Percentiles rank a stretch among this genome's conserved stretches.
phyloP scores from a whole-genome alignment of 306 rosid species.

The Cajanus cajan region DNA sequence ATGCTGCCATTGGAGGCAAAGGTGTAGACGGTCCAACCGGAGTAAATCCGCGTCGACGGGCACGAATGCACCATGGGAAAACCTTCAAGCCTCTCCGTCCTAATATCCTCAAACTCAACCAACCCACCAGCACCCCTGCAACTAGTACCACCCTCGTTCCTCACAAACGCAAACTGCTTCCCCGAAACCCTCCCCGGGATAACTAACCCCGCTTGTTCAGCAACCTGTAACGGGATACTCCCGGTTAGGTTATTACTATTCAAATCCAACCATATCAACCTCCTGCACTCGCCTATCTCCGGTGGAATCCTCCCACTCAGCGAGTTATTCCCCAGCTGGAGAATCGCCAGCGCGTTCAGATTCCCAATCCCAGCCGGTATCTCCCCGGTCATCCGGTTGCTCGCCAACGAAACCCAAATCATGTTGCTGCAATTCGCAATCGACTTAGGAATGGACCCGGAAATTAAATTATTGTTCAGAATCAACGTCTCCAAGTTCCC shows the following conservation, averaged over 20 bases:
- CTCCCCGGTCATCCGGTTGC: slow-evolving; percentile 53
- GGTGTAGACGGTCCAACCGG: slow-evolving; percentile 61
- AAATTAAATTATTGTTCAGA: slow-evolving; percentile 58
- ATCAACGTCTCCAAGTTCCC: slow-evolving; percentile 59
- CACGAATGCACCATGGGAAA: slow-evolving; percentile 70
- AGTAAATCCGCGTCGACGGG: slow-evolving; percentile 65
- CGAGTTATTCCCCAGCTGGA: slow-evolving; percentile 70
- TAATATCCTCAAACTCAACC: slow-evolving; percentile 64
- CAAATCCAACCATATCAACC: slow-evolving; percentile 73
- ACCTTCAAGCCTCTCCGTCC: slow-evolving; percentile 49
- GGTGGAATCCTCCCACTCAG: slow-evolving; percentile 67
- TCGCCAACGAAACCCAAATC: slow-evolving; percentile 65
- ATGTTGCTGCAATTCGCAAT: slow-evolving; percentile 65
- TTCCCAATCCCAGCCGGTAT: slow-evolving; percentile 66
- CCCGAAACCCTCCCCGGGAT: slow-evolving; percentile 64
- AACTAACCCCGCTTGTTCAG: slow-evolving; percentile 61
- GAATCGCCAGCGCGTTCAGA: slow-evolving; percentile 54
- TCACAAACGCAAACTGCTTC: slow-evolving; percentile 73
- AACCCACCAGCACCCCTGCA: slow-evolving; percentile 86
- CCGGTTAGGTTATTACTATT: slow-evolving; percentile 61
- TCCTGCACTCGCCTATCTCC: slow-evolving; percentile 59
- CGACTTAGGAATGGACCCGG: slow-evolving; percentile 61
- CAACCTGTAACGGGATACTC: slow-evolving; percentile 53
- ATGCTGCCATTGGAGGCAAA: slow-evolving; percentile 57
- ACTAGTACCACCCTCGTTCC: slow-evolving; percentile 76